Evolutionary conservation across 1,139 yeast genomes (phyloP).

Genomic region (Scheffersomyces illinoinensis): DNA sequence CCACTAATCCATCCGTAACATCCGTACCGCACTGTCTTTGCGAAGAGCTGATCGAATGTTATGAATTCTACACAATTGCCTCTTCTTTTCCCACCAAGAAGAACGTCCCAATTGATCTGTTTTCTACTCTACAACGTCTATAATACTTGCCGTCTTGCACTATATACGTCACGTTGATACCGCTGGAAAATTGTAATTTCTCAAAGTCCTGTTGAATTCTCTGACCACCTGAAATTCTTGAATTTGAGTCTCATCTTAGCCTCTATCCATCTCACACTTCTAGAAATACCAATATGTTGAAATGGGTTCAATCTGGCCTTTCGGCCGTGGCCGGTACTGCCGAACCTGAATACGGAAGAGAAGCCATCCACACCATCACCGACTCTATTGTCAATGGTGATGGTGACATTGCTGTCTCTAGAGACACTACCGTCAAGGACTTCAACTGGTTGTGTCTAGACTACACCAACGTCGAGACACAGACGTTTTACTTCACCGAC

Average conservation of each 20-base stretch:
- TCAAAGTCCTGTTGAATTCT: not conserved
- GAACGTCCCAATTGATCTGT: not conserved
- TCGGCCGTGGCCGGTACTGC: conserved; percentile 96
- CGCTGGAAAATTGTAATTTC: not conserved
- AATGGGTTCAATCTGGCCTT: conserved; percentile 85
- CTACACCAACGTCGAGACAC: conserved; percentile 92
- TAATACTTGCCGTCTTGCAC: not conserved
- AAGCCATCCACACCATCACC: conserved; percentile 83
- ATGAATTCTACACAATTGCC: not conserved
- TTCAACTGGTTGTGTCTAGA: conserved; percentile 73
- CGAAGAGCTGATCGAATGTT: not conserved
- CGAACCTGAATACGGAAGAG: conserved; percentile 94
- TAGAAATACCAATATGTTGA: conserved; percentile 48
- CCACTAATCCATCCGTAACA: not conserved
- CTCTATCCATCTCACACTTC: not conserved
- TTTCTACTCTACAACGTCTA: not conserved
- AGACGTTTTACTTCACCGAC: conserved; percentile 81
- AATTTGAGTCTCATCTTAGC: not conserved
- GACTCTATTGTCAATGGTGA: conserved; percentile 40
- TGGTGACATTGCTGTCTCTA: conserved; percentile 37
- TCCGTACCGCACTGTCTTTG: not conserved
- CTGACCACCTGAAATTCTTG: not conserved
- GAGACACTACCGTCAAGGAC: conserved; percentile 62
- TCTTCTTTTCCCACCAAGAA: not conserved
- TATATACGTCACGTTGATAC: not conserved